These are phyloP conservation scores for Clarireedia homoeocarpa DNA, from an alignment of 2,329 filamentous ascomycete genomes.

Conservation along the genomic window DNA sequence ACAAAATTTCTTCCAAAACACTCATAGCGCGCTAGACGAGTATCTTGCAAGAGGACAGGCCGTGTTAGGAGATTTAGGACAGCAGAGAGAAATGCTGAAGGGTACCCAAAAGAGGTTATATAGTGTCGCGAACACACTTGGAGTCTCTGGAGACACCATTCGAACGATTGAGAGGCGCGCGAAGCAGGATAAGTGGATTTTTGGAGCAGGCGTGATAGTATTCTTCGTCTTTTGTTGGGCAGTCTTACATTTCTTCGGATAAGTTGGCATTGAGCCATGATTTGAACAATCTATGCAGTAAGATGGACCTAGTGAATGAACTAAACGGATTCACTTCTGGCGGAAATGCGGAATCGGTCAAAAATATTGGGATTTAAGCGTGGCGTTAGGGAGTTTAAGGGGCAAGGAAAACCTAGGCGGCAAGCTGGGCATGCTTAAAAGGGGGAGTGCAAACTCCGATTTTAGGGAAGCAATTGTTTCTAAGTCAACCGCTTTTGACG, in stretches of 20 bases:
- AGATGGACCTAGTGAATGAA: not conserved
- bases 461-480: no score
- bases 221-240: slow-evolving; percentile 92
- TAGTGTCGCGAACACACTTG: slow-evolving; percentile 86
- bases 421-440: no score
- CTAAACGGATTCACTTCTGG: no score
- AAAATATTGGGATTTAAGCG: not conserved
- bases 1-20: slow-evolving; percentile 76
- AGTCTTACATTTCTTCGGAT: slow-evolving; percentile 77
- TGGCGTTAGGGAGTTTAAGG: not conserved
- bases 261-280: not conserved
- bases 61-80: slow-evolving; percentile 78
- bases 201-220: slow-evolving; percentile 74
- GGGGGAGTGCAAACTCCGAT: no score
- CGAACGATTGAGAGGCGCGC: slow-evolving; percentile 90
- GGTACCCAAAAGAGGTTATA: slow-evolving; percentile 87
- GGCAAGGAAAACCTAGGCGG: no score
- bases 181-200: slow-evolving; percentile 97
- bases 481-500: no score
- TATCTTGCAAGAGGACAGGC: slow-evolving; percentile 87
- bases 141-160: slow-evolving; percentile 91
- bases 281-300: no score
- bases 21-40: slow-evolving; percentile 82
- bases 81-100: slow-evolving; percentile 92
- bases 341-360: not conserved